phyloP scores from a whole-genome alignment of 1,284 basidiomycete species.

The Leccinum huronense region DNA sequence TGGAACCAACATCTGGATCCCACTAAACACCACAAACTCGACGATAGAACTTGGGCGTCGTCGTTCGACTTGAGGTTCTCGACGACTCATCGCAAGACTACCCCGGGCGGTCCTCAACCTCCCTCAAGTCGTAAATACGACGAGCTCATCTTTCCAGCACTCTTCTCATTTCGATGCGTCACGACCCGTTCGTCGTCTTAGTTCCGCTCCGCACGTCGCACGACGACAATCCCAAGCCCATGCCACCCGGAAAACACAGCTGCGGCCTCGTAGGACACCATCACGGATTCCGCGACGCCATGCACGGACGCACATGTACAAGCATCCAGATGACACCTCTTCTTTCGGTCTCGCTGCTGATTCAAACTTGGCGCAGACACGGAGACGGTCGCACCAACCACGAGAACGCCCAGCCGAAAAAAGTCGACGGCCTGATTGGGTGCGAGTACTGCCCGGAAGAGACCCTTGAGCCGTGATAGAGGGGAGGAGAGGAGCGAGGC shows the following conservation, averaged over 20 bases:
- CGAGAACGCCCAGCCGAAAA: slow-evolving; percentile 26
- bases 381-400: slow-evolving; percentile 6
- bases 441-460: slow-evolving; percentile 26
- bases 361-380: not conserved
- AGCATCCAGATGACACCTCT: not conserved
- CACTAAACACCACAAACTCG: slow-evolving; percentile 8
- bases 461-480: slow-evolving; percentile 29
- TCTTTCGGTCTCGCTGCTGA: slow-evolving; percentile 3
- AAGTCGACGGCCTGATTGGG: slow-evolving; percentile 28
- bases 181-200: not conserved
- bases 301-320: slow-evolving; percentile 1
- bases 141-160: not conserved
- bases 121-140: not conserved
- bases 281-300: too few relatives aligned
- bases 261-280: slow-evolving; percentile 21
- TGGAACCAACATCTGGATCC: slow-evolving; percentile 17
- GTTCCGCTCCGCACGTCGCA: not conserved
- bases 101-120: slow-evolving; percentile 12
- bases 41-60: not conserved
- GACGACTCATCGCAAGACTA: slow-evolving; percentile 12
- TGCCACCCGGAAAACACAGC: slow-evolving; percentile 33
- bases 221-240: too few relatives aligned
- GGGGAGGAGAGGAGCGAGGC: slow-evolving; percentile 32
- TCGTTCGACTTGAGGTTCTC: slow-evolving; percentile 1
- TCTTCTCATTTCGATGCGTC: not conserved